phyloP scores from a whole-genome alignment of 2,329 filamentous ascomycete species.

The Harringtonia lauricola region DNA sequence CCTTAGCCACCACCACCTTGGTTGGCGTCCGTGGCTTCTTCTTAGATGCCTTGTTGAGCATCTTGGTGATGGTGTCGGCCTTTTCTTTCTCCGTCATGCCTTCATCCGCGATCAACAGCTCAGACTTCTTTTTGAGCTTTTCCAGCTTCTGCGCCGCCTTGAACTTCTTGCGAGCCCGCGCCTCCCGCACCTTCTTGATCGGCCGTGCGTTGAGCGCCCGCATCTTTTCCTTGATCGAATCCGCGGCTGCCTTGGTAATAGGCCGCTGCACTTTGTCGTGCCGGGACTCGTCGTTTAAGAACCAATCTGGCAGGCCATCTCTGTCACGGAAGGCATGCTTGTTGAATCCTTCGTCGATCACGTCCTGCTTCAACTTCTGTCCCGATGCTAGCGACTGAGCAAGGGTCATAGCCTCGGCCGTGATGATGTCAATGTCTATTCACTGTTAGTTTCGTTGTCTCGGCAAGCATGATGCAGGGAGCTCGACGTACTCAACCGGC shows the following conservation, averaged over 20 bases:
- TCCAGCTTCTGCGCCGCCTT: slow-evolving; percentile 84
- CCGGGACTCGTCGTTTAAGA: slow-evolving; percentile 78
- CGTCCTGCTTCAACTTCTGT: slow-evolving; percentile 64
- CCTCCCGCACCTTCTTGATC: slow-evolving; percentile 98
- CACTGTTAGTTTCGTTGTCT: slow-evolving; percentile 7
- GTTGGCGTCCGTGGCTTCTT: slow-evolving; percentile 78
- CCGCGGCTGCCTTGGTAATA: slow-evolving; percentile 81
- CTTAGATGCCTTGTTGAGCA: slow-evolving; percentile 72
- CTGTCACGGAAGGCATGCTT: slow-evolving; percentile 82
- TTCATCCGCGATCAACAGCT: slow-evolving; percentile 77
- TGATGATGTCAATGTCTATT: slow-evolving; percentile 91
- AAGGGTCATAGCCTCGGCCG: slow-evolving; percentile 97
- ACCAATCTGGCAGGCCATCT: slow-evolving; percentile 94
- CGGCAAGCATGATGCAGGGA: too few species aligned
- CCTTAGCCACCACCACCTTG: slow-evolving; percentile 80
- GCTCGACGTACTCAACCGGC: slow-evolving; percentile 41
- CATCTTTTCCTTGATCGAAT: slow-evolving; percentile 88
- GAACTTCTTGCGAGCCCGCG: slow-evolving; percentile 93
- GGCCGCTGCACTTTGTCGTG: slow-evolving; percentile 81
- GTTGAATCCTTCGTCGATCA: slow-evolving; percentile 89
- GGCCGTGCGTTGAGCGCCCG: slow-evolving; percentile 88
- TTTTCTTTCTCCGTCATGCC: slow-evolving; percentile 95
- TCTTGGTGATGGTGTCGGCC: slow-evolving; percentile 66
- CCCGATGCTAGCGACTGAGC: slow-evolving; percentile 86
- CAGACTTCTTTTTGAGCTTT: slow-evolving; percentile 96